Conservation (phyloP, 2,329 filamentous ascomycete species). For the Whalleya microplaca region DNA sequence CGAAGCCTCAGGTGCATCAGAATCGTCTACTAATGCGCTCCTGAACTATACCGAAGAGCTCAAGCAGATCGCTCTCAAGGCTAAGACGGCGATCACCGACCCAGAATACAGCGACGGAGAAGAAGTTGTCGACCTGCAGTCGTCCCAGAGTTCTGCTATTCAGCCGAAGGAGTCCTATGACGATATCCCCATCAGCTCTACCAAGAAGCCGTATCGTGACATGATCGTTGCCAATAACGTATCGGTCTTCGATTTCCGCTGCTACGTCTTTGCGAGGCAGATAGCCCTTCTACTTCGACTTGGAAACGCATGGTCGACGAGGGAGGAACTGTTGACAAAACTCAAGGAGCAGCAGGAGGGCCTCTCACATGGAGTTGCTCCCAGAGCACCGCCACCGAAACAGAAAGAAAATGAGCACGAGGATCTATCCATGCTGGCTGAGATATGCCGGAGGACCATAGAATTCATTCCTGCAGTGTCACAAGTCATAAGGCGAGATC, state of each 20-base stretch:
- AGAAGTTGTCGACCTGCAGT: slow-evolving; percentile 56
- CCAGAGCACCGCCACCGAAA: slow-evolving; percentile 51
- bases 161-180: slow-evolving; percentile 48
- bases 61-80: slow-evolving; percentile 59
- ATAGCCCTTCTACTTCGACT: slow-evolving; percentile 79
- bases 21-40: slow-evolving; percentile 73
- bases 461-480: slow-evolving; percentile 84
- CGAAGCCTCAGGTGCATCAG: slow-evolving; percentile 63
- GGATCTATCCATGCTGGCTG: slow-evolving; percentile 78
- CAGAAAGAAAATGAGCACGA: slow-evolving; percentile 64
- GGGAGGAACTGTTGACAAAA: slow-evolving; percentile 65
- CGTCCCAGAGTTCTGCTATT: slow-evolving; percentile 34
- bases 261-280: slow-evolving; percentile 91
- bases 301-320: slow-evolving; percentile 71
- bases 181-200: slow-evolving; percentile 64
- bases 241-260: slow-evolving; percentile 92
- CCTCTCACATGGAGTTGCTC: slow-evolving; percentile 60
- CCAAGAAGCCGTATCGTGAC: slow-evolving; percentile 83
- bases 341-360: slow-evolving; percentile 65
- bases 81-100: slow-evolving; percentile 48
- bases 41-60: slow-evolving; percentile 75
- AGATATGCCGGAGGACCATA: slow-evolving; percentile 80
- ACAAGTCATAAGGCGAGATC: slow-evolving; percentile 77
- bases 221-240: slow-evolving; percentile 94
- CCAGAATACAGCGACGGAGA: slow-evolving; percentile 38